Percentiles rank a stretch among this genome's conserved stretches.
Conservation (phyloP, 192 early-diverging fungal genomes). For the Cetraspora pellucida region DNA sequence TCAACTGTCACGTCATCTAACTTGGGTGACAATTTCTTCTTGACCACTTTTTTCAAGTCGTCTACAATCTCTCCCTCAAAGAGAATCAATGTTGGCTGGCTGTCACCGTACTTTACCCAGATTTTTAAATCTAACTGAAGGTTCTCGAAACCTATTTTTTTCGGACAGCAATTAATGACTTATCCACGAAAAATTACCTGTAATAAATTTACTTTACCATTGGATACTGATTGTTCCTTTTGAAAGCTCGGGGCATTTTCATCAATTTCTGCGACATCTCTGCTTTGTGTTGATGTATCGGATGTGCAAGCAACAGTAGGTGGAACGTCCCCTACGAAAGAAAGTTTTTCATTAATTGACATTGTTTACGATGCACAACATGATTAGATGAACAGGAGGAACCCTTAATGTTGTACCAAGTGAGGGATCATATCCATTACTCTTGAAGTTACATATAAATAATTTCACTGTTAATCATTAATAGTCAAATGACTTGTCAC, state of each 20-base stretch:
- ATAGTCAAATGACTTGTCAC: too few species aligned
- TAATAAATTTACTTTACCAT: slow-evolving; percentile 29
- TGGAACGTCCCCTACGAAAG: background rate
- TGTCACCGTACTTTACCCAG: slow-evolving; percentile 18
- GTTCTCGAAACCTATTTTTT: slow-evolving; percentile 11
- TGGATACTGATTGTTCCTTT: slow-evolving; percentile 6
- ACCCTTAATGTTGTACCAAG: too few species aligned
- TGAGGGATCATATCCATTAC: too few species aligned
- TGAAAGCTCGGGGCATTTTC: background rate
- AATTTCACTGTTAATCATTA: too few species aligned
- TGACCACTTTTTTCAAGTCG: slow-evolving; percentile 9
- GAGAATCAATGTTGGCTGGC: background rate
- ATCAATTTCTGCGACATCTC: background rate
- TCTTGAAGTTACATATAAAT: too few species aligned
- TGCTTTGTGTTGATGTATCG: background rate
- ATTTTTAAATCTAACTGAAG: background rate
- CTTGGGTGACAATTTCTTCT: background rate
- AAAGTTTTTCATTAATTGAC: background rate
- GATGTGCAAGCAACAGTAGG: slow-evolving; percentile 13
- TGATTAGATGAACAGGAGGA: too few species aligned
- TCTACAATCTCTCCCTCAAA: background rate
- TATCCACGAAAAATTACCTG: slow-evolving; percentile 13
- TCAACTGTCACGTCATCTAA: slow-evolving; percentile 7
- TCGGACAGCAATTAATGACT: slow-evolving; percentile 13
- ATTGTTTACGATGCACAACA: too few species aligned